Percentiles rank a stretch among this genome's conserved stretches.
Evolutionary conservation across 2,329 filamentous ascomycete genomes (phyloP).

Genomic region (Aspergillus intermedius): DNA sequence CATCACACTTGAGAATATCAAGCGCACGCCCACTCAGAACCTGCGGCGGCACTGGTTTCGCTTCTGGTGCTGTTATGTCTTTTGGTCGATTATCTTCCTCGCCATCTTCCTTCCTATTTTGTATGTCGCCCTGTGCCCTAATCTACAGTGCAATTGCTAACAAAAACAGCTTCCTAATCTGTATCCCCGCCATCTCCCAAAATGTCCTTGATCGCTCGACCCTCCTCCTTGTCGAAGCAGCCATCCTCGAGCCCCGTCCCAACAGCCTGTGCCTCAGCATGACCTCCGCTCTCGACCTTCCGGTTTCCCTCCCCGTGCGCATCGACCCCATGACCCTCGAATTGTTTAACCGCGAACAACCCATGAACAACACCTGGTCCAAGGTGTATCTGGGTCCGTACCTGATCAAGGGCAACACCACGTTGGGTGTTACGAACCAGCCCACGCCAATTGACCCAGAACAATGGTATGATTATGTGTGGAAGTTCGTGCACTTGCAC

Average conservation of each 20-base stretch:
- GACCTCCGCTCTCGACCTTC: constrained; percentile 30
- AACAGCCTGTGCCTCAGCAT: constrained; percentile 29
- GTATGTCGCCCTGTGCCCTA: constrained; percentile 20
- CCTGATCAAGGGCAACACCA: constrained; percentile 31
- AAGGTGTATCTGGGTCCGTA: constrained; percentile 16
- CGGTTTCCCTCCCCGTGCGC: constrained; percentile 28
- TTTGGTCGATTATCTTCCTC: constrained; percentile 30
- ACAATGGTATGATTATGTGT: constrained; percentile 28
- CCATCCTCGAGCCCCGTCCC: constrained; percentile 28
- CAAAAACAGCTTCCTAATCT: constrained; percentile 30
- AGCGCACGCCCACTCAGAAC: constrained; percentile 19
- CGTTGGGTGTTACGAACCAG: constrained; percentile 17
- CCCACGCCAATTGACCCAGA: constrained; percentile 21
- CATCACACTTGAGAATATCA: constrained; percentile 18
- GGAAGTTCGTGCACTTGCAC: constrained; percentile 23
- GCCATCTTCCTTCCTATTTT: constrained; percentile 36
- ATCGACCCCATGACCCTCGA: constrained; percentile 30
- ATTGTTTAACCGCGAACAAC: constrained; percentile 27
- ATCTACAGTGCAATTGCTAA: constrained; percentile 1
- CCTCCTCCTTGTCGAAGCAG: constrained; percentile 30
- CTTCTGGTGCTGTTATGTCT: constrained; percentile 34
- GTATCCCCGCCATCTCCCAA: constrained; percentile 37
- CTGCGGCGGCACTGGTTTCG: constrained; percentile 30
- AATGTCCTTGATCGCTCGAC: constrained; percentile 31
- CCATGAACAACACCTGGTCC: constrained; percentile 23